Conservation (phyloP, 2,329 filamentous ascomycete genomes). For the Pseudogymnoascus sp. region DNA sequence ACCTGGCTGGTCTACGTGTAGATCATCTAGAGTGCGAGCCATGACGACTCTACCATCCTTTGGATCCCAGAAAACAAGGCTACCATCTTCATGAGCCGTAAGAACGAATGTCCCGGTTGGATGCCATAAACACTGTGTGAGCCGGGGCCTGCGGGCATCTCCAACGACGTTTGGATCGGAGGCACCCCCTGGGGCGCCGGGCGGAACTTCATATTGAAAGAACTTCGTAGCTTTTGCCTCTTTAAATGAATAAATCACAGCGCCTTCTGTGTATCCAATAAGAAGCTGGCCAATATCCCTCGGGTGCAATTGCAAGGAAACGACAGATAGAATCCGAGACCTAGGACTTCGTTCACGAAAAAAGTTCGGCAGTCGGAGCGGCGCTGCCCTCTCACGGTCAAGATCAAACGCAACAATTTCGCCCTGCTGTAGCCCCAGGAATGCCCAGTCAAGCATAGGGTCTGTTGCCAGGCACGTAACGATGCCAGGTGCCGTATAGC, state of each 20-base stretch:
- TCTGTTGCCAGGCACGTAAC: conserved; percentile 73
- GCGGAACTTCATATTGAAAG: conserved; percentile 75
- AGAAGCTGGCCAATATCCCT: conserved; percentile 86
- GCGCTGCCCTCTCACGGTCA: conserved; percentile 68
- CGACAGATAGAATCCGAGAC: conserved; percentile 56
- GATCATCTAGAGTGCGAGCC: conserved; percentile 71
- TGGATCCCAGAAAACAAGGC: conserved; percentile 87
- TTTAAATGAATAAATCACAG: conserved; percentile 90
- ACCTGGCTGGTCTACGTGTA: conserved; percentile 63
- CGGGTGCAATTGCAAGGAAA: conserved; percentile 79
- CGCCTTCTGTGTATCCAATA: conserved; percentile 84
- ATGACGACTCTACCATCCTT: conserved; percentile 80
- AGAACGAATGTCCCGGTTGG: conserved; percentile 55
- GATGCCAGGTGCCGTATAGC: conserved; percentile 68
- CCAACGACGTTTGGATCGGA: conserved; percentile 56
- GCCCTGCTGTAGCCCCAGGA: conserved; percentile 74
- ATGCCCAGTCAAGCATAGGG: conserved; percentile 86
- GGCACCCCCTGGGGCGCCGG: conserved; percentile 69
- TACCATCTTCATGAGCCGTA: conserved; percentile 54
- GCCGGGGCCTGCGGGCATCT: conserved; percentile 58
- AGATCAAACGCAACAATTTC: conserved; percentile 91
- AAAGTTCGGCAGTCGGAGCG: conserved; percentile 78
- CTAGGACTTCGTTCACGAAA: conserved; percentile 70
- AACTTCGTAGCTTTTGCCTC: conserved; percentile 71
- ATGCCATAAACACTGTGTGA: conserved; percentile 88